Percentiles rank a stretch among this genome's conserved stretches.
Conservation (phyloP, 805 yeast species). For the Myxozyma kluyveri region DNA sequence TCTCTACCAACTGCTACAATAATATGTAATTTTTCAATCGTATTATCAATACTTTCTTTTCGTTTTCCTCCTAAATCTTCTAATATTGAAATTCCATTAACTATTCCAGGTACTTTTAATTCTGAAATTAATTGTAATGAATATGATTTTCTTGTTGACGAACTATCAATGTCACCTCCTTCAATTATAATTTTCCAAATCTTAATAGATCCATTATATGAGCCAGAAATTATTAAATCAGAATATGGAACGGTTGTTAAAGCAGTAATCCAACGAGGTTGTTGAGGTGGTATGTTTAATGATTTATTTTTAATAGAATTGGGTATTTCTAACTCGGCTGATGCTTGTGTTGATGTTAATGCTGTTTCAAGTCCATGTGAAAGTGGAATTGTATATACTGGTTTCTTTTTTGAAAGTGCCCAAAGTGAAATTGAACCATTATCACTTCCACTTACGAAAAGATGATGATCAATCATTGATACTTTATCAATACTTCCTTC, state of each 20-base stretch:
- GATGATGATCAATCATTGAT: constrained; percentile 85
- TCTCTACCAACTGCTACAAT: constrained; percentile 24
- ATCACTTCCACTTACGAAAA: constrained; percentile 92
- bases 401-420: constrained; percentile 88
- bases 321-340: constrained; percentile 46
- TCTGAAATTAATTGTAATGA: constrained; percentile 16
- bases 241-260: constrained; percentile 79
- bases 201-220: constrained; percentile 72
- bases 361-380: constrained; percentile 72
- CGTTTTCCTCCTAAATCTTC: constrained; percentile 12
- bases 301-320: too few relatives aligned
- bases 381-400: constrained; percentile 61
- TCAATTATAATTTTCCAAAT: constrained; percentile 53
- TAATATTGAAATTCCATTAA: constrained; percentile 21
- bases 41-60: not conserved
- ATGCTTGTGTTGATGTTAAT: constrained; percentile 49
- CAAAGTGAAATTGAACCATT: constrained; percentile 88
- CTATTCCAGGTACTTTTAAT: constrained; percentile 16
- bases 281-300: constrained; percentile 50
- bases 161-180: constrained; percentile 10
- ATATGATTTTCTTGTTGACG: constrained; percentile 12
- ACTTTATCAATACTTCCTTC: constrained; percentile 93
- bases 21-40: constrained; percentile 2
- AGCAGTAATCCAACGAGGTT: constrained; percentile 84
- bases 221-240: constrained; percentile 81